Percentiles rank a stretch among this genome's conserved stretches.
These are phyloP conservation scores for Scheffersomyces parashehatae DNA, from an alignment of 1,139 yeast genomes.

Conservation along the genomic window DNA sequence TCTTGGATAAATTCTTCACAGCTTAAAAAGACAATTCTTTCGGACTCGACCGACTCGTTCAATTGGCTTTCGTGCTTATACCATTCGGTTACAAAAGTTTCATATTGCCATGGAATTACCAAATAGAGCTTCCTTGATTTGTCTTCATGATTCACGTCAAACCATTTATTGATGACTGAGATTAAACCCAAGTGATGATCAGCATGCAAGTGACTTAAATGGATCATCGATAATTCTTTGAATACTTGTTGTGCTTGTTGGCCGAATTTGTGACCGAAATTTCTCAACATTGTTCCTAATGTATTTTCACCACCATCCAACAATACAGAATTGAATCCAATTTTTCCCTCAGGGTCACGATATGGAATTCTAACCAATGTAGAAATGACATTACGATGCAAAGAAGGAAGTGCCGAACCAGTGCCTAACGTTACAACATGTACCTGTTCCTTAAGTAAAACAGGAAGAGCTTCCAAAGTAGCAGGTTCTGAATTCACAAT, in stretches of 20 bases:
- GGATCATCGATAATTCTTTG: conserved; percentile 62
- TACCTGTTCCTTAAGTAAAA: conserved; percentile 49
- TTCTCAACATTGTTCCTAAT: conserved; percentile 66
- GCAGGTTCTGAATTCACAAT: conserved; percentile 21
- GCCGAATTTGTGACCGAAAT: conserved; percentile 45
- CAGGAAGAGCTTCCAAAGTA: conserved; percentile 15
- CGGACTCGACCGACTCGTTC: conserved; percentile 31
- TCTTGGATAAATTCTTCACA: conserved; percentile 60
- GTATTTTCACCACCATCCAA: conserved; percentile 97
- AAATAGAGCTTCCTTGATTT: conserved; percentile 46
- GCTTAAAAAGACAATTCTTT: conserved; percentile 56
- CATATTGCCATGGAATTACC: conserved; percentile 76
- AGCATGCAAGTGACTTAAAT: conserved; percentile 90
- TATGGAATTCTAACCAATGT: conserved; percentile 72
- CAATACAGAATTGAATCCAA: conserved; percentile 47
- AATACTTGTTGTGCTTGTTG: conserved; percentile 40
- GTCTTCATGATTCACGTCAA: conserved; percentile 30
- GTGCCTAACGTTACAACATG: conserved; percentile 86
- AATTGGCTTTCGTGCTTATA: conserved; percentile 48
- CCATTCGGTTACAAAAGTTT: conserved; percentile 73
- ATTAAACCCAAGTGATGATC: conserved; percentile 92
- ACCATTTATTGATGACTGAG: conserved; percentile 72
- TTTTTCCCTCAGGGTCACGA: conserved; percentile 20
- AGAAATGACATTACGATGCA: conserved; percentile 80
- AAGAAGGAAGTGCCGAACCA: conserved; percentile 89